Percentiles rank a stretch among this genome's conserved stretches.
Evolutionary conservation across 2,329 filamentous ascomycete genomes (phyloP).

Genomic region (Diaporthe sp.): DNA sequence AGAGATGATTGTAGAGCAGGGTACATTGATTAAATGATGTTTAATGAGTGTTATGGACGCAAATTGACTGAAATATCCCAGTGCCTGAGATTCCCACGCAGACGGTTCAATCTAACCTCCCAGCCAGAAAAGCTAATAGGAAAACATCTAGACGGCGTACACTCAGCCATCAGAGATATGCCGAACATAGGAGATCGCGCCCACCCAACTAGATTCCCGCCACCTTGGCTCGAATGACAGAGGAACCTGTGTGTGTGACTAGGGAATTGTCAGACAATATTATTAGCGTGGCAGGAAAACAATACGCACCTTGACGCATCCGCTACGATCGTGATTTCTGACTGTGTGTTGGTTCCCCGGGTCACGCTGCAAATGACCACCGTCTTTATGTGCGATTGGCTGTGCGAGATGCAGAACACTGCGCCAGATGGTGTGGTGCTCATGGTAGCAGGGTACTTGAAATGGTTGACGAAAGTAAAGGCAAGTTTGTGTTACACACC

Average conservation of each 20-base stretch:
- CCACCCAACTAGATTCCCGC: not conserved
- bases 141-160: no score
- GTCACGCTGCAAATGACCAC: not conserved
- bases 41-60: not conserved
- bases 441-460: not conserved
- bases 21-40: not conserved
- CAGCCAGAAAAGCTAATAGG: not conserved
- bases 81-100: not conserved
- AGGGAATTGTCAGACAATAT: not conserved
- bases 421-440: not conserved
- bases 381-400: not conserved
- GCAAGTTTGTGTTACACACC: no score
- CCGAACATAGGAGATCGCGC: not conserved
- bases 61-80: not conserved
- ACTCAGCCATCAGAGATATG: not conserved
- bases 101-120: not conserved
- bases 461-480: not conserved
- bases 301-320: not conserved
- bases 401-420: not conserved
- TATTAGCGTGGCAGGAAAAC: not conserved
- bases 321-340: no score
- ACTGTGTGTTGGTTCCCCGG: not conserved
- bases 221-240: not conserved
- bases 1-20: no score
- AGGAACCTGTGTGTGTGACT: not conserved